Base-by-base conservation (phyloP, 495 filamentous ascomycete species). In the Pyrenula aspistea region DNA sequence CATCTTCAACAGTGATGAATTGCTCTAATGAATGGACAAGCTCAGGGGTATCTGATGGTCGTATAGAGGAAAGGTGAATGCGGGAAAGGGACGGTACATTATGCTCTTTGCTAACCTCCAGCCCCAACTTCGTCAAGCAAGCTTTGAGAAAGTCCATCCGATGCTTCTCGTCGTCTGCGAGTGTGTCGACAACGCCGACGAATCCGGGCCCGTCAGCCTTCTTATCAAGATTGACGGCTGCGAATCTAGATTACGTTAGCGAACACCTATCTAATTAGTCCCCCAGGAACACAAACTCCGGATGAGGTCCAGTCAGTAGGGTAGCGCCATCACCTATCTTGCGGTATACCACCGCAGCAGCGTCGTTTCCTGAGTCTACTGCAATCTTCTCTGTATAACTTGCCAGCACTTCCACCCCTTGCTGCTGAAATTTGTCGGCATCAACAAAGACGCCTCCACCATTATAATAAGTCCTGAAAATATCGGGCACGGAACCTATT, bases 361-460 rank as follows among this genome's bases (percentile, higher is more conserved):
- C 63, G 2, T 75, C 81, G 48, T 80, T 73, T 3, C 89, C 92
- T 1, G 84, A 74, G 55, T 92, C 82, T 20, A 95, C 87, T 59
- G 85, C 81, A n/a, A 96, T 67, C 4, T 84, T 73, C 51, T 87
- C 84, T 0, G 76, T 79, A 65, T 91, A 98, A 59, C 79, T 86
- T 12, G 93, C 92, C 22, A 98, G 72, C 4, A 96, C 77, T 67
- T 96, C 83, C 10, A 96, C 81, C 1, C 83, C 84, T 60, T 74
- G 67, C 48, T 83, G 78, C 31, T 73, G 72, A 55, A 79, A 76
- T 51, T 77, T 75, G 1, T 77, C 75, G 19, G 88, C 86, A 71
- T 93, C 84, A 10, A 94, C 86, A 74, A 96, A 98, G n/a, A 94
- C 83, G 10, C 94, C 91, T 1, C 93, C 93, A 2, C 93, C 93